Percentiles rank a stretch among this genome's conserved stretches.
Evolutionary conservation across 2,329 filamentous ascomycete species (phyloP).

Genomic region (Aureobasidium sp.): DNA sequence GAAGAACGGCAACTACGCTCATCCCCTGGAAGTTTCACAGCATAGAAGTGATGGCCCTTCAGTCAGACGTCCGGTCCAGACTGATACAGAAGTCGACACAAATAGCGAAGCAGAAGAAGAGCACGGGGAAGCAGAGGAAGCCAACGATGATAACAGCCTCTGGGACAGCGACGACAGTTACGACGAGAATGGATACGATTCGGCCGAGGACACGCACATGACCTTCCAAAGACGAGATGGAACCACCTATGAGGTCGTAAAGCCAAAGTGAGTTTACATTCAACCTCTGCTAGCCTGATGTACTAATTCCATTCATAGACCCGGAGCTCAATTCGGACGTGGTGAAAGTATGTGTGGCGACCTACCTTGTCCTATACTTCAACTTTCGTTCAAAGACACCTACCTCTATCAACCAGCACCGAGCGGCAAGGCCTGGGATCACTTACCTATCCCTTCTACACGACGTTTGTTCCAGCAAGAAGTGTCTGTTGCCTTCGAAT

Average conservation of each 20-base stretch:
- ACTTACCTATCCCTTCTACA: constrained; percentile 18
- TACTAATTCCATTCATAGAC: not conserved
- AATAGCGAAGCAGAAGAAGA: not conserved
- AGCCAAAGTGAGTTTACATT: constrained; percentile 19
- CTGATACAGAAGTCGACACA: not conserved
- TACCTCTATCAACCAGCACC: constrained; percentile 33
- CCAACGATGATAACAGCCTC: not conserved
- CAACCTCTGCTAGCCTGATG: constrained; percentile 2
- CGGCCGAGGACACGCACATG: not conserved
- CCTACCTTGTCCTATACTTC: constrained; percentile 32
- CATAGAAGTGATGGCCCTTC: not conserved
- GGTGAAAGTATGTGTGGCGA: constrained; percentile 19
- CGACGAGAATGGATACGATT: not conserved
- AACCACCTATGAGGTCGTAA: constrained; percentile 13
- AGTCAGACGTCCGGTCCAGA: not conserved
- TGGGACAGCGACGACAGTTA: constrained; percentile 4
- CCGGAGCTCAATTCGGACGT: constrained; percentile 16
- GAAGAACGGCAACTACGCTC: not conserved
- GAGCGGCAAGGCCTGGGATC: not conserved
- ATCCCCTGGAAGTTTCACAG: not conserved
- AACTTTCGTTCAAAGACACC: constrained; percentile 32
- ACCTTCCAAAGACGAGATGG: constrained; percentile 16
- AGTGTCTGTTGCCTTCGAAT: constrained; percentile 19
- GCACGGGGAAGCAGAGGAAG: not conserved
- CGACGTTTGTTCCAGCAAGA: constrained; percentile 27